These are phyloP conservation scores for Paracoccidioides brasiliensis DNA, from an alignment of 2,329 filamentous ascomycete species.

Conservation along the genomic window DNA sequence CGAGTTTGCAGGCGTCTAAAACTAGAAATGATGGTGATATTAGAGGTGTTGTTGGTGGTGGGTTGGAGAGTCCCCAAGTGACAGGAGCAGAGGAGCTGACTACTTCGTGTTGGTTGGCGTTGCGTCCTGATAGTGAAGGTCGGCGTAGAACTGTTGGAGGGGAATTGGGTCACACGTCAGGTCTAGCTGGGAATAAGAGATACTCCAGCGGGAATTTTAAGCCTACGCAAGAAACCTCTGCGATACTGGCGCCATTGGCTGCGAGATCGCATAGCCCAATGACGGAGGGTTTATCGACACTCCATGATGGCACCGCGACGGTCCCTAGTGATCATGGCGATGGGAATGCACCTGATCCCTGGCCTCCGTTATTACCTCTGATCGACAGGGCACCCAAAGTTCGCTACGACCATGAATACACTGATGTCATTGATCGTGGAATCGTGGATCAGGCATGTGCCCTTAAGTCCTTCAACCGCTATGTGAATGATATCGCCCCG, in stretches of 20 bases:
- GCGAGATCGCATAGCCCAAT: conserved; percentile 14
- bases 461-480: conserved; percentile 44
- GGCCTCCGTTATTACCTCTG: conserved; percentile 11
- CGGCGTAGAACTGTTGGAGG: not conserved
- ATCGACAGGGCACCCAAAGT: conserved; percentile 10
- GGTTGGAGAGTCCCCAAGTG: conserved; percentile 2
- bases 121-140: conserved; percentile 1
- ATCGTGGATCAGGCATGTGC: conserved; percentile 41
- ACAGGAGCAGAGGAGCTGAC: conserved; percentile 28
- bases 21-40: conserved; percentile 14
- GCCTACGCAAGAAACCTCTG: not conserved
- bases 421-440: conserved; percentile 37
- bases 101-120: conserved; percentile 19
- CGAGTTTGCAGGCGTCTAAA: conserved; percentile 52
- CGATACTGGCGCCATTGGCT: conserved; percentile 14
- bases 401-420: conserved; percentile 20
- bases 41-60: conserved; percentile 8
- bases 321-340: not conserved
- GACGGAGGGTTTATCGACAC: conserved; percentile 10
- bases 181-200: conserved; percentile 20
- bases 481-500: conserved; percentile 40
- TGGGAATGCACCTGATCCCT: conserved; percentile 4
- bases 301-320: not conserved
- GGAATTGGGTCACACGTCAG: not conserved
- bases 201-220: conserved; percentile 20